Evolutionary conservation across 805 yeast genomes (phyloP), one percentile per base, ranked within the genome.

Genomic region (Komagataella phaffii): DNA sequence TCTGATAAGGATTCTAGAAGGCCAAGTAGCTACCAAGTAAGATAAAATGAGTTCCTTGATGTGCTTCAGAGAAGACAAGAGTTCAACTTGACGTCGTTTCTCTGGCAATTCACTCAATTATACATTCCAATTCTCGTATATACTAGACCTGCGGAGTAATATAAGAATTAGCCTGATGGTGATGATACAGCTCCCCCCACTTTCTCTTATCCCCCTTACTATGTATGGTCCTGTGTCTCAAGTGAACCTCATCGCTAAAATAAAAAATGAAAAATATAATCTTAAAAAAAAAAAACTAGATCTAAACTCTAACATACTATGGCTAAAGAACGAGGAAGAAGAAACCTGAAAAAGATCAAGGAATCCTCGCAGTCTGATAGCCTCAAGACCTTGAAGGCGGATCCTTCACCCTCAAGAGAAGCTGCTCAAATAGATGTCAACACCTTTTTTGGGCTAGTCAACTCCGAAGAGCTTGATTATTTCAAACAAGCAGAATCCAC

Each of bases 401-500:
- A 43, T 45, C 17, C 30, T 50, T 48, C 24, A 23, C 49, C 18
- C 46, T 18, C 21, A 17, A n/a, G 43, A 23, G 44, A 18, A 49
- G 43, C 23, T 36, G 24, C 45, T 36, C 54, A 24, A 49, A 48
- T 46, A 51, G 51, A 50, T 43, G 48, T 57, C 19, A 62, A 64
- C 14, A 67, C 85, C 17, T 91, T 90, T 62, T 93, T 83, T 64
- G 99, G 99, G 19, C 73, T 91, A 44, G 83, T 91, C 8, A 96
- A 88, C 63, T 66, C 89, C 3, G 75, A 79, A 24, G 98, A 91
- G 65, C 68, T 88, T 46, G 96, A 89, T 55, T 91, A 93, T 66
- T 93, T 91, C 73, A 88, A 88, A 60, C 88, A 84, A 60, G 96
- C 97, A 0, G 98, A 91, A 65, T 78, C 89, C 3, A 85, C 93